Evolutionary conservation across 176 grass and related monocot genomes (phyloP).

Genomic region (Bolboschoenus planiculmis): DNA sequence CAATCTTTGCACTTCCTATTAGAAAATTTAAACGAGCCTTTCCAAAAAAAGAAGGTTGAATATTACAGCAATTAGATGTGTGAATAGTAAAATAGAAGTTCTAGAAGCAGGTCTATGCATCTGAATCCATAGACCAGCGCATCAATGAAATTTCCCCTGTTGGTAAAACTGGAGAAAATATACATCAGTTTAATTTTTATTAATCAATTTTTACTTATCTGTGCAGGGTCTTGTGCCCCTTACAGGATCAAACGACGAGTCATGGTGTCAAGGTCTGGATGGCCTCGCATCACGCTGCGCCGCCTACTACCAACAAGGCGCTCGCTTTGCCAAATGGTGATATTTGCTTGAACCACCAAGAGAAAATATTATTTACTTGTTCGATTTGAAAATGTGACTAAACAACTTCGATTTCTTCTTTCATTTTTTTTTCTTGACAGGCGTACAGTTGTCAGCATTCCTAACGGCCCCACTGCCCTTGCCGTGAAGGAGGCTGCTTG

Average conservation of each 20-base stretch:
- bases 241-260: constrained; percentile 84
- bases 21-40: too few relatives aligned
- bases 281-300: constrained; percentile 91
- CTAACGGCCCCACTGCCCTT: constrained; percentile 79
- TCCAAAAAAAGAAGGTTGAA: too few relatives aligned
- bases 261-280: constrained; percentile 98
- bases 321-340: constrained; percentile 98
- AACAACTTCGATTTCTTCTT: constrained; percentile 8
- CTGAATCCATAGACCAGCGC: too few relatives aligned
- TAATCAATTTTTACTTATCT: not conserved
- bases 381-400: not conserved
- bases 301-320: constrained; percentile 91
- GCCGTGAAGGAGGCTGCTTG: constrained; percentile 97
- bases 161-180: not conserved
- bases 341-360: not conserved
- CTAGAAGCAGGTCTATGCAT: too few relatives aligned
- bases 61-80: not conserved
- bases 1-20: too few relatives aligned
- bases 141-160: too few relatives aligned
- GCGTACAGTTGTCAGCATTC: constrained; percentile 98
- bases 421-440: constrained; percentile 24
- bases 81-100: not conserved
- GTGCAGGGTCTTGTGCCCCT: constrained; percentile 92
- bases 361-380: not conserved
- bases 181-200: not conserved